Base-by-base conservation (phyloP, 1,284 basidiomycete genomes). In the Rhodotorula sp. region DNA sequence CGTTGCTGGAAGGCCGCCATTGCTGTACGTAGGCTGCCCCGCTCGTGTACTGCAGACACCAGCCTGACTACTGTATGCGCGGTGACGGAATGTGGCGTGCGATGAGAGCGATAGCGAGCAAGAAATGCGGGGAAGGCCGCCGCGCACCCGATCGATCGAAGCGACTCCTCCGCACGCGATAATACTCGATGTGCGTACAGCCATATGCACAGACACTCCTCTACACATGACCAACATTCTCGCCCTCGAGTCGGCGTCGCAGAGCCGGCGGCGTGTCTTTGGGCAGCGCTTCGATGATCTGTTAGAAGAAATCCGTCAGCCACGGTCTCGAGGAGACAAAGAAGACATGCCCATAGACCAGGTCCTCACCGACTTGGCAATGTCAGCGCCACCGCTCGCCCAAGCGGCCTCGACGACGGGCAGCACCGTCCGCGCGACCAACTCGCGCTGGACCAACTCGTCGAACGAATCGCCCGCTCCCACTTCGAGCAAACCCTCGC, bases 301-400 rank as follows among this genome's bases (percentile, higher is more conserved):
- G 60, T n/a, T 2, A 5, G 2, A 7, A 19, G 23, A 19, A 2
- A 55, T 3, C 19, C 6, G 10, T 31, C 21, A 54, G 19, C n/a
- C 48, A 28, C 31, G 2, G 18, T 28, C 14, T 5, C 28, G 31
- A 10, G 5, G 15, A 47, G 15, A 34, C 5, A 18, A 49, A 48
- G 45, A 34, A 8, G 12, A 49, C 10, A 12, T 15, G 55, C 14
- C n/a, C 3, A 3, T 7, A 28, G 63, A 57, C n/a, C 48, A 23
- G 19, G 19, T 16, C 78, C 81, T 78, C 72, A 91, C 92, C 85
- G 87, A 87, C 62, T 82, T 82, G 70, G 87, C 84, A 70, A 88
- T 82, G 61, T 87, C 87, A 79, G 89, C 86, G 2, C 92, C 93
- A 21, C 94, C 93, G 47, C 91, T 89, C 48, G 92, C 90, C 94